Conservation (phyloP, 2,329 filamentous ascomycete genomes). For the Colletotrichum karsti region DNA sequence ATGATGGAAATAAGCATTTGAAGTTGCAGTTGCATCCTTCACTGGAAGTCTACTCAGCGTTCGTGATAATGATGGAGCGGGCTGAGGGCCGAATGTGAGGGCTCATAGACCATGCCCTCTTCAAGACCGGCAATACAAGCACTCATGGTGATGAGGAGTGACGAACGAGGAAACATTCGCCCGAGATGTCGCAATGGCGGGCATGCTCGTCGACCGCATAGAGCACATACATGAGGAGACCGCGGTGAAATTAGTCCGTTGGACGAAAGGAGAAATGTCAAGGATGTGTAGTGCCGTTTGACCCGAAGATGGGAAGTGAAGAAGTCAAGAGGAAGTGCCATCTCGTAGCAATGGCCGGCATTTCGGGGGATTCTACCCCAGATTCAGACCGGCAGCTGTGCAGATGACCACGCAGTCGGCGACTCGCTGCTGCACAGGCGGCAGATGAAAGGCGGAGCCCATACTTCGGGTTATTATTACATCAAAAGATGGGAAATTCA, state of each 20-base stretch:
- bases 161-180: too few relatives aligned
- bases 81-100: background rate
- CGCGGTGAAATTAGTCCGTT: background rate
- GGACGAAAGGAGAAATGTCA: background rate
- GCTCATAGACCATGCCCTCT: too few relatives aligned
- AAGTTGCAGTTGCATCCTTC: background rate
- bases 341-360: background rate
- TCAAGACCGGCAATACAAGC: background rate
- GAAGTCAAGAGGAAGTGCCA: background rate
- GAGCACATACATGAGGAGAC: background rate
- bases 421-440: constrained; percentile 3
- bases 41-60: background rate
- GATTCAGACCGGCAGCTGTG: constrained; percentile 16
- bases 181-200: background rate
- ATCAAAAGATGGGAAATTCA: background rate
- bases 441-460: constrained; percentile 16
- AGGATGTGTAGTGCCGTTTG: background rate
- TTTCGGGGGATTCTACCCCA: constrained; percentile 15
- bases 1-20: constrained; percentile 1
- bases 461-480: background rate
- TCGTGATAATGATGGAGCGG: background rate
- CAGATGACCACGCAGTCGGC: constrained; percentile 14
- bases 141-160: too few relatives aligned
- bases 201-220: background rate
- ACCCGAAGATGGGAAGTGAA: background rate